These are phyloP conservation scores for Ogataea neopini DNA, from an alignment of 805 yeast genomes.

Conservation along the genomic window DNA sequence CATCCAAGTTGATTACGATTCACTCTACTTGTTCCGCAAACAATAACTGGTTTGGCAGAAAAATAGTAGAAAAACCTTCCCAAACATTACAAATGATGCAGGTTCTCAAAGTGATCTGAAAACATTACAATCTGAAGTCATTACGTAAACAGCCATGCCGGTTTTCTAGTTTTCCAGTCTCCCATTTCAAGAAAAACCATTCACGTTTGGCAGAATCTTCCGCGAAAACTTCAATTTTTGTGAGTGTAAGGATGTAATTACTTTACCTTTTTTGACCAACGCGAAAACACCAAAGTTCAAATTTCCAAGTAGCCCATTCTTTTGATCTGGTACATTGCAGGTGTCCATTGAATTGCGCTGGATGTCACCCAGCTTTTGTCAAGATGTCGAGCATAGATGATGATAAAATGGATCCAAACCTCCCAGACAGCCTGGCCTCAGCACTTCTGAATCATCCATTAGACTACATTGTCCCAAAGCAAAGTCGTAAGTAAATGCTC, in stretches of 20 bases:
- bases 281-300: not conserved
- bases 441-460: slow-evolving; percentile 35
- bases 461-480: slow-evolving; percentile 41
- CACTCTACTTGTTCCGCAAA: no score
- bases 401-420: not conserved
- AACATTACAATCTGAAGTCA: no score
- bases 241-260: slow-evolving; percentile 5
- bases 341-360: not conserved
- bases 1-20: no score
- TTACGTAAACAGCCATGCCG: no score
- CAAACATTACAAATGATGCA: no score
- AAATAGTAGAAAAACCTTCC: no score
- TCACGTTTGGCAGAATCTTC: no score
- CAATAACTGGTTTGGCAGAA: no score
- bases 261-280: not conserved
- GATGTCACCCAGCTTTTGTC: not conserved
- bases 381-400: not conserved
- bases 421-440: slow-evolving; percentile 21
- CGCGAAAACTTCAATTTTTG: not conserved
- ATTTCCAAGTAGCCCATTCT: not conserved
- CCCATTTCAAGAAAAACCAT: no score
- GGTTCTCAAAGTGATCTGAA: no score
- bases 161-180: no score
- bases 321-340: not conserved
- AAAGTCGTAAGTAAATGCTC: slow-evolving; percentile 34